Percentiles rank a stretch among this genome's conserved stretches.
phyloP scores from a whole-genome alignment of 495 filamentous ascomycete species.

The Xylaria bambusicola region DNA sequence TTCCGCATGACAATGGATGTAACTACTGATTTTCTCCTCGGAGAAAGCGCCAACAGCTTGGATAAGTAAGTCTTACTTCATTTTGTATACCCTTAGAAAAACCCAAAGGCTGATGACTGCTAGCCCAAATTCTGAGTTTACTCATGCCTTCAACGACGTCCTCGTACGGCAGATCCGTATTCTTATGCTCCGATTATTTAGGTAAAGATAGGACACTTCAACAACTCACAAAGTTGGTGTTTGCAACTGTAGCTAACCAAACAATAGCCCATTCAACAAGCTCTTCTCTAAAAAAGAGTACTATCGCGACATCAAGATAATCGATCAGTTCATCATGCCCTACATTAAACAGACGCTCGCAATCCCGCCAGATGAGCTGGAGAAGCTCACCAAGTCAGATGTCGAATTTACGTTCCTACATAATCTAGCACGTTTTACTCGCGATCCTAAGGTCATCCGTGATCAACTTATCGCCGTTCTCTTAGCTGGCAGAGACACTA shows the following conservation, averaged over 20 bases:
- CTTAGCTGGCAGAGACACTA: slow-evolving; percentile 65
- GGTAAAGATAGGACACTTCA: not conserved
- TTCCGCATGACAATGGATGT: slow-evolving; percentile 59
- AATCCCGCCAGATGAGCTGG: slow-evolving; percentile 51
- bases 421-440: slow-evolving; percentile 45
- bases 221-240: not conserved
- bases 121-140: slow-evolving; percentile 52
- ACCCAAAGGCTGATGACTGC: slow-evolving; percentile 1
- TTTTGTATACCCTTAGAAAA: not conserved
- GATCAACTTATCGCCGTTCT: slow-evolving; percentile 61
- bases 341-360: slow-evolving; percentile 55
- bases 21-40: slow-evolving; percentile 61
- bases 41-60: slow-evolving; percentile 53
- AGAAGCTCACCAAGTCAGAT: slow-evolving; percentile 47
- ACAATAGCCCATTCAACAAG: slow-evolving; percentile 40
- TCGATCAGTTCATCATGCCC: slow-evolving; percentile 54
- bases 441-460: slow-evolving; percentile 53
- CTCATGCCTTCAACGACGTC: slow-evolving; percentile 54
- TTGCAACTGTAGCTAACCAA: not conserved
- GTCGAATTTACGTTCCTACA: slow-evolving; percentile 51
- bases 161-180: slow-evolving; percentile 7
- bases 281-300: slow-evolving; percentile 48
- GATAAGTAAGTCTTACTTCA: slow-evolving; percentile 36
- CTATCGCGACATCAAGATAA: slow-evolving; percentile 40
- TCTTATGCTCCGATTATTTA: slow-evolving; percentile 5